These are phyloP conservation scores for Ilex paraguariensis DNA, from an alignment of 305 asterid species.

Conservation along the genomic window DNA sequence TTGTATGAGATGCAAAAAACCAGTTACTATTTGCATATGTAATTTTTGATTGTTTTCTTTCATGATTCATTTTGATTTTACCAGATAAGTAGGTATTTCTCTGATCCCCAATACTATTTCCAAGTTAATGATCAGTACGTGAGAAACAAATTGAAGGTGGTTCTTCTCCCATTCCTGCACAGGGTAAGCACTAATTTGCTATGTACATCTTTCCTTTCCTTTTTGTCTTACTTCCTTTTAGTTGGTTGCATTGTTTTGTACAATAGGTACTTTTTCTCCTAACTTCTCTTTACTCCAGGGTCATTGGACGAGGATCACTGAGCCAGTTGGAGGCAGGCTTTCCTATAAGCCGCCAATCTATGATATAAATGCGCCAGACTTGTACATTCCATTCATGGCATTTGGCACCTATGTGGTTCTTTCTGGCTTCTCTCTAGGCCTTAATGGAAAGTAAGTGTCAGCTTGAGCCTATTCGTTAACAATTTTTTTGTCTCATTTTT, in stretches of 20 bases:
- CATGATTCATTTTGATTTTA: slow-evolving; percentile 3
- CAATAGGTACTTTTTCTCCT: neutral
- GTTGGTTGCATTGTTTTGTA: neutral
- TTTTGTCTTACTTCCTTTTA: neutral
- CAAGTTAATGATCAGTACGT: slow-evolving; percentile 53
- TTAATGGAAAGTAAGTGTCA: slow-evolving; percentile 37
- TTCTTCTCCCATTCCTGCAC: slow-evolving; percentile 44
- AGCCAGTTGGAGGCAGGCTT: slow-evolving; percentile 54
- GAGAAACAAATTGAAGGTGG: slow-evolving; percentile 48
- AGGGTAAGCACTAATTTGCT: slow-evolving; percentile 26
- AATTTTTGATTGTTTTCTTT: neutral
- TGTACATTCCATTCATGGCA: slow-evolving; percentile 51
- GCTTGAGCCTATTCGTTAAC: neutral
- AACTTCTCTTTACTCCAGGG: slow-evolving; percentile 25
- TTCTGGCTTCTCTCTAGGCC: slow-evolving; percentile 41
- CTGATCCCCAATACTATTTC: slow-evolving; percentile 53
- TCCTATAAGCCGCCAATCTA: slow-evolving; percentile 53
- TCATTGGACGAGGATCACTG: slow-evolving; percentile 52
- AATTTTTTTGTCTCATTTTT: too few relatives aligned
- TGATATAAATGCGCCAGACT: slow-evolving; percentile 52
- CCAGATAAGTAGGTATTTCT: slow-evolving; percentile 46
- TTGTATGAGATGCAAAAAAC: too few relatives aligned
- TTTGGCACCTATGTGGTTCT: slow-evolving; percentile 47
- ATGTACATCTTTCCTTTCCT: neutral
- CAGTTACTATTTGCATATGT: too few relatives aligned